Percentiles rank a stretch among this genome's conserved stretches.
phyloP scores from a whole-genome alignment of 2,329 filamentous ascomycete species.

The Aspergillus cejpii region DNA sequence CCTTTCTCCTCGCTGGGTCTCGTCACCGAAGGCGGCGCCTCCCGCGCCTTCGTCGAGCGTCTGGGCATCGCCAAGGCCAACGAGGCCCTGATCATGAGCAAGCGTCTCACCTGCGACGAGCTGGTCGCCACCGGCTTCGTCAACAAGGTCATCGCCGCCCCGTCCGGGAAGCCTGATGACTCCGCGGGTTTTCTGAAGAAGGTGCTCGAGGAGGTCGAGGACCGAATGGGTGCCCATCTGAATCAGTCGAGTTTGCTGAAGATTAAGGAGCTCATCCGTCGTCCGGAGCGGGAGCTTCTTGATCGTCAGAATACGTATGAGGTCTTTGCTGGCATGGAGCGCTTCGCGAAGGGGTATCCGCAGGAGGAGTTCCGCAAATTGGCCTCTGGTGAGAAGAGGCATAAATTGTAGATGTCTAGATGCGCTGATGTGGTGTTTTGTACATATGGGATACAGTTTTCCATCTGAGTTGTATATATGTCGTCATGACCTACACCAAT shows the following conservation, averaged over 20 bases:
- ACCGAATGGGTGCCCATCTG: conserved; percentile 71
- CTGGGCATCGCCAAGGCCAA: conserved; percentile 77
- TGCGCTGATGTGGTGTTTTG: neutral
- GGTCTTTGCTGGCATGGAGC: conserved; percentile 75
- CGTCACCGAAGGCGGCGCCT: conserved; percentile 80
- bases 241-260: conserved; percentile 69
- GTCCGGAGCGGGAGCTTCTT: conserved; percentile 63
- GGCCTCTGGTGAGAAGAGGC: conserved; percentile 81
- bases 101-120: conserved; percentile 65
- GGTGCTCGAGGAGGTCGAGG: conserved; percentile 74
- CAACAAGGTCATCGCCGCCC: conserved; percentile 66
- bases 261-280: conserved; percentile 77
- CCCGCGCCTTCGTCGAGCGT: conserved; percentile 68
- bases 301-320: conserved; percentile 75
- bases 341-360: conserved; percentile 72
- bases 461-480: too few relatives aligned
- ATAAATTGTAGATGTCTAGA: conserved; percentile 64
- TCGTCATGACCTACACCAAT: too few relatives aligned
- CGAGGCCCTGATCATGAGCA: conserved; percentile 88
- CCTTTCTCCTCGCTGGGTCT: conserved; percentile 87
- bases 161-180: conserved; percentile 53
- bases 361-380: conserved; percentile 85
- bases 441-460: conserved; percentile 1
- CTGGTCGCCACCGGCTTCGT: conserved; percentile 72
- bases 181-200: conserved; percentile 61